phyloP scores from a whole-genome alignment of 2,329 filamentous ascomycete genomes.

The Acrocalymma vagum region DNA sequence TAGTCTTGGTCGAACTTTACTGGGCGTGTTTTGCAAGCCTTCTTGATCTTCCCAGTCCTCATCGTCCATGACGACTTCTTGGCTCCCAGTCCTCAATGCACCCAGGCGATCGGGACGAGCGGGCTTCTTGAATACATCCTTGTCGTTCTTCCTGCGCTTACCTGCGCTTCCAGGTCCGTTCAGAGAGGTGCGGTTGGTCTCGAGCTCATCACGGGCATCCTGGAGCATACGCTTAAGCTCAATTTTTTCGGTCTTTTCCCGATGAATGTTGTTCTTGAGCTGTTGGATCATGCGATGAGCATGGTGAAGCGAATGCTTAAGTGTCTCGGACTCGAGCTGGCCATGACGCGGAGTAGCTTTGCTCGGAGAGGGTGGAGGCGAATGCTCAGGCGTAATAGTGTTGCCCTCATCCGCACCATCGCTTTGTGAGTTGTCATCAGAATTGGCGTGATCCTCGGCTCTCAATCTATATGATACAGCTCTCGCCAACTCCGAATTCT shows the following conservation, averaged over 20 bases:
- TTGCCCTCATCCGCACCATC: conserved; percentile 64
- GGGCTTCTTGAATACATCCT: conserved; percentile 78
- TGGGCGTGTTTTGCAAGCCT: conserved; percentile 63
- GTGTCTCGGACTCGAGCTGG: conserved; percentile 91
- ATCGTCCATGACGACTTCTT: conserved; percentile 82
- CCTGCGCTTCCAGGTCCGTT: conserved; percentile 53
- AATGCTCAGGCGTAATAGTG: conserved; percentile 79
- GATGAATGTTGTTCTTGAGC: conserved; percentile 91
- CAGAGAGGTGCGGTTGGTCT: conserved; percentile 67
- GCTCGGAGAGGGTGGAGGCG: conserved; percentile 86
- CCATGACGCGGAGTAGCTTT: conserved; percentile 92
- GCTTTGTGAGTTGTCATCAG: conserved; percentile 62
- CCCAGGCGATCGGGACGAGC: conserved; percentile 77
- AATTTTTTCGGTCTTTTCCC: conserved; percentile 98
- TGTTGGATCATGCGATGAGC: conserved; percentile 97
- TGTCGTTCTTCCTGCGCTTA: conserved; percentile 65
- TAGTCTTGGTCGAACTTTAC: conserved; percentile 48
- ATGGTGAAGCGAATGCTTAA: conserved; percentile 93
- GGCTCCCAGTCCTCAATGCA: conserved; percentile 73
- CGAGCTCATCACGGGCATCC: conserved; percentile 91
- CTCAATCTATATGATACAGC: conserved; percentile 80
- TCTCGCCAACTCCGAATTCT: conserved; percentile 90
- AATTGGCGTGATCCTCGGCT: conserved; percentile 65
- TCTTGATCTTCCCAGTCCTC: conserved; percentile 90
- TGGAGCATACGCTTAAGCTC: conserved; percentile 95